phyloP scores from a whole-genome alignment of 2,329 filamentous ascomycete genomes.

The Macroventuria anomochaeta region DNA sequence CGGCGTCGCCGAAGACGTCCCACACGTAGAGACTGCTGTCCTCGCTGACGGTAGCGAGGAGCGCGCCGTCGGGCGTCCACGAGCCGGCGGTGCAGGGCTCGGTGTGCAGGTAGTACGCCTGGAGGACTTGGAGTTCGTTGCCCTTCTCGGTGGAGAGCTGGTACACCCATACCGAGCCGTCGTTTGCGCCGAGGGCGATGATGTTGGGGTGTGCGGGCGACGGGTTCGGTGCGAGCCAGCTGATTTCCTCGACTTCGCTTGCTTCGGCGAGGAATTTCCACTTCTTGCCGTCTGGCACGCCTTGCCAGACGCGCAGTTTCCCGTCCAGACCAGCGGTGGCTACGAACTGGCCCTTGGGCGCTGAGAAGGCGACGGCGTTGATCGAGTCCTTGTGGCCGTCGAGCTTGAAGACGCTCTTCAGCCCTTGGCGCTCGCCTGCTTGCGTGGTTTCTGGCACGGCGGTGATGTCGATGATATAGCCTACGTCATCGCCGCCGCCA shows the following conservation, averaged over 20 bases:
- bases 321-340: constrained; percentile 91
- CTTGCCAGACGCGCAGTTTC: constrained; percentile 73
- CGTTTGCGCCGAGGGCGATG: constrained; percentile 83
- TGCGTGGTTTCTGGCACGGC: constrained; percentile 67
- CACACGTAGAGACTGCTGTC: constrained; percentile 90
- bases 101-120: constrained; percentile 92
- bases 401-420: constrained; percentile 73
- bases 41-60: constrained; percentile 88
- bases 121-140: constrained; percentile 77
- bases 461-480: constrained; percentile 83
- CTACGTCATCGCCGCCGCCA: constrained; percentile 84
- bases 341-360: constrained; percentile 81
- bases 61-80: constrained; percentile 86
- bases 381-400: constrained; percentile 94
- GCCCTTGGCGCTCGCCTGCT: constrained; percentile 62
- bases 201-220: constrained; percentile 75
- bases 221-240: constrained; percentile 84
- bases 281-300: constrained; percentile 56
- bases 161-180: constrained; percentile 96
- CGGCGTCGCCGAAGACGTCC: constrained; percentile 84
- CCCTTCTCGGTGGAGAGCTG: constrained; percentile 71
- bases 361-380: constrained; percentile 83
- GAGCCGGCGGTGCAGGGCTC: constrained; percentile 84
- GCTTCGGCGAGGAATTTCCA: constrained; percentile 76
- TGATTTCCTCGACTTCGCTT: constrained; percentile 93